phyloP scores from a whole-genome alignment of 192 early-diverging fungal genomes.

The Thamnidium elegans region DNA sequence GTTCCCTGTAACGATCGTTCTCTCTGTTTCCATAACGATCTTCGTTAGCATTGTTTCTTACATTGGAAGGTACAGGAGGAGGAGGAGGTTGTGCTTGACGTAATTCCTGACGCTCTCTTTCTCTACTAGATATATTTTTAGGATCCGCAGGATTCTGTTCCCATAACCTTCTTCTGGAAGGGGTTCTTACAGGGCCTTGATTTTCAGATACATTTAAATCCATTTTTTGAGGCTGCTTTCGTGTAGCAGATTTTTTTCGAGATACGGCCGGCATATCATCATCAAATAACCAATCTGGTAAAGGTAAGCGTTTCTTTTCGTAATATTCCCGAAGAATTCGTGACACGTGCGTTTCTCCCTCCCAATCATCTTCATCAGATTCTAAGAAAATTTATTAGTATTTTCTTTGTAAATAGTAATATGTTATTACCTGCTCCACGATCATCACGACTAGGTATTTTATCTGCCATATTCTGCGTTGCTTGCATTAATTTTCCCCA shows the following conservation, averaged over 20 bases:
- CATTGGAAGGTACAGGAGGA: not conserved
- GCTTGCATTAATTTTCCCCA: conserved; percentile 34
- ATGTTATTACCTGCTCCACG: conserved; percentile 29
- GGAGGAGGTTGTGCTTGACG: conserved; percentile 3
- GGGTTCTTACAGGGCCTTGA: conserved; percentile 3
- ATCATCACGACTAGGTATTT: conserved; percentile 20
- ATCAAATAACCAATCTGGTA: conserved; percentile 32
- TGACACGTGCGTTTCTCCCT: conserved; percentile 55
- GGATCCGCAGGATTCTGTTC: not conserved
- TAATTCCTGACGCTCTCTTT: conserved; percentile 16
- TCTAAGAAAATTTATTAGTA: conserved; percentile 36
- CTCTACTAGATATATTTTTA: conserved; percentile 9
- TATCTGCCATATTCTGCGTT: conserved; percentile 28
- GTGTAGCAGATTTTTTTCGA: not conserved
- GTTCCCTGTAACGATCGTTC: not conserved
- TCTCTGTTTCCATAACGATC: conserved; percentile 3
- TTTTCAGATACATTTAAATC: not conserved
- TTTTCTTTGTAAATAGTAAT: no score
- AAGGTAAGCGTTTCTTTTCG: conserved; percentile 43
- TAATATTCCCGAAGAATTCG: conserved; percentile 49
- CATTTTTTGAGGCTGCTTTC: not conserved
- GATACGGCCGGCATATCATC: not conserved
- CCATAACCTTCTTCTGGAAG: conserved; percentile 15
- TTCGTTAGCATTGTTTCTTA: not conserved
- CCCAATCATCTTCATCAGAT: conserved; percentile 54